Evolutionary conservation across 2,329 filamentous ascomycete genomes (phyloP).

Genomic region (Hypoxylon sp.): DNA sequence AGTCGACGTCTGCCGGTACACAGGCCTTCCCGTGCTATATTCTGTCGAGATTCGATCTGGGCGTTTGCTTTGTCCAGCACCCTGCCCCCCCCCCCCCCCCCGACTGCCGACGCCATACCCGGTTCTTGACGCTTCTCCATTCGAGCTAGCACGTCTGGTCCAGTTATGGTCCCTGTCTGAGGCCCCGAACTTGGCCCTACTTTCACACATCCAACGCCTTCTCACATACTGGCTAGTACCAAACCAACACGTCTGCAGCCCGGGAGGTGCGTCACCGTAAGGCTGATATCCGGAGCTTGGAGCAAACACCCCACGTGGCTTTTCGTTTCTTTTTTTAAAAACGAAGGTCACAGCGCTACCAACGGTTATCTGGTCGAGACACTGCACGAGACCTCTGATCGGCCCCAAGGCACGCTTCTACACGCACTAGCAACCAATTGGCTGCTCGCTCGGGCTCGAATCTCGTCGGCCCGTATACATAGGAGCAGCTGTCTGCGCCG

Average conservation of each 20-base stretch:
- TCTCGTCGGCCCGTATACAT: constrained; percentile 23
- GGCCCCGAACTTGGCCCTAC: constrained; percentile 27
- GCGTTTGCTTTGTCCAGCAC: constrained; percentile 20
- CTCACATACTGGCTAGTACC: too few relatives aligned
- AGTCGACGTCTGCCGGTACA: constrained; percentile 26
- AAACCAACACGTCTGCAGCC: constrained; percentile 22
- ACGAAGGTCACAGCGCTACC: constrained; percentile 1
- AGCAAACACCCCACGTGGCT: constrained; percentile 21
- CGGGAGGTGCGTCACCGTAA: constrained; percentile 26
- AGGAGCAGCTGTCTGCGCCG: constrained; percentile 15
- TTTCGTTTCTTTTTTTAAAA: background rate
- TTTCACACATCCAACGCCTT: too few relatives aligned
- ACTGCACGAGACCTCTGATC: constrained; percentile 17
- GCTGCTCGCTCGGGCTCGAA: constrained; percentile 10
- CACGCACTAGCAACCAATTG: constrained; percentile 8
- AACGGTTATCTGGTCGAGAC: background rate
- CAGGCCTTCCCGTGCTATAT: constrained; percentile 19
- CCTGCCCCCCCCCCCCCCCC: constrained; percentile 15
- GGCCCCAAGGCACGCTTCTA: constrained; percentile 10
- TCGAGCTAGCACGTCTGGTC: constrained; percentile 17
- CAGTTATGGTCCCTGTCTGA: constrained; percentile 22
- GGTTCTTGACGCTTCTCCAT: constrained; percentile 18
- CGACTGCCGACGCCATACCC: too few relatives aligned
- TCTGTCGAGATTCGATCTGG: constrained; percentile 10
- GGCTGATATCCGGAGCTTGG: constrained; percentile 27